Percentiles rank a stretch among this genome's conserved stretches.
Conservation (phyloP, 768 basidiomycete species). For the Boletus tomentosulus region DNA sequence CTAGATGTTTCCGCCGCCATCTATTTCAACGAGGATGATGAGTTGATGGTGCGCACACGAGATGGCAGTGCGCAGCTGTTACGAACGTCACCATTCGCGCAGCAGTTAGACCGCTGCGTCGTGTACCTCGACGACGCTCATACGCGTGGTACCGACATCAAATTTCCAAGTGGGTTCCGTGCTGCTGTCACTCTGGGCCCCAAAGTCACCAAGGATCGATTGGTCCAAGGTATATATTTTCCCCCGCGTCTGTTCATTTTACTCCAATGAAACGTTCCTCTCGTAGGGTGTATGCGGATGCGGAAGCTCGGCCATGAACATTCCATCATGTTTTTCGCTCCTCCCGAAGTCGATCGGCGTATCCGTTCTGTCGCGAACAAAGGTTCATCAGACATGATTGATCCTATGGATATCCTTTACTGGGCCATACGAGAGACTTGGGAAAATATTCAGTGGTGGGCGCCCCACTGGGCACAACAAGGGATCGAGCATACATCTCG, state of each 20-base stretch:
- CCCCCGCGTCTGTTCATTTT: too few species aligned
- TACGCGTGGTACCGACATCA: constrained; percentile 17
- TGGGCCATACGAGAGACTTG: constrained; percentile 48
- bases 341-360: constrained; percentile 37
- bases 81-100: constrained; percentile 26
- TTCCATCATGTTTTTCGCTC: constrained; percentile 46
- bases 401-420: constrained; percentile 34
- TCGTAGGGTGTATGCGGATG: constrained; percentile 54
- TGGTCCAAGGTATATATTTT: constrained; percentile 9
- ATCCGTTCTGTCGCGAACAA: constrained; percentile 32
- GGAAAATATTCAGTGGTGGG: constrained; percentile 33
- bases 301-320: constrained; percentile 45
- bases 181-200: constrained; percentile 15
- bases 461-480: constrained; percentile 42
- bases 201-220: constrained; percentile 13
- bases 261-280: neutral
- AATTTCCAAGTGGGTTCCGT: constrained; percentile 10
- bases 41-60: constrained; percentile 28
- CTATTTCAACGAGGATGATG: constrained; percentile 16
- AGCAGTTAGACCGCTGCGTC: constrained; percentile 6
- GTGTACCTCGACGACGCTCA: constrained; percentile 16
- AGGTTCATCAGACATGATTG: neutral
- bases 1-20: constrained; percentile 17
- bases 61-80: constrained; percentile 37
- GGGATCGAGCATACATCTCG: constrained; percentile 34